These are phyloP conservation scores for Chaetomiaceae sp. DNA, from an alignment of 2,329 filamentous ascomycete genomes.

Conservation along the genomic window DNA sequence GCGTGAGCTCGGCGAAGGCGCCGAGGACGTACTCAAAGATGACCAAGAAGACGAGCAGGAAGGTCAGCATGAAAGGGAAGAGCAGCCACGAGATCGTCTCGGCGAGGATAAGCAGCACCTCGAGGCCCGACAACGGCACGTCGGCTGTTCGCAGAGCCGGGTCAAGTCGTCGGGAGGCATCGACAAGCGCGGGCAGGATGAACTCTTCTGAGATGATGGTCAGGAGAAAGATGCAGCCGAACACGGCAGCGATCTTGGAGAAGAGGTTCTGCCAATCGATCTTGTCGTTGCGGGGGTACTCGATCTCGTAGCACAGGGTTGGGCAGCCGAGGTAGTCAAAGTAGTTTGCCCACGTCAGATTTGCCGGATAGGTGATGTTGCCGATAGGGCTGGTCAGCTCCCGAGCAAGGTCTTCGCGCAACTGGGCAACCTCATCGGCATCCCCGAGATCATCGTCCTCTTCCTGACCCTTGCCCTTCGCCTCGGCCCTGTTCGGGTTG, in stretches of 20 bases:
- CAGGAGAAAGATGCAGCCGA: constrained; percentile 93
- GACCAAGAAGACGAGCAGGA: constrained; percentile 91
- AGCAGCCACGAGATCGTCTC: constrained; percentile 88
- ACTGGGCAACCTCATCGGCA: constrained; percentile 52
- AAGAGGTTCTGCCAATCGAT: constrained; percentile 76
- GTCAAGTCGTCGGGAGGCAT: constrained; percentile 55
- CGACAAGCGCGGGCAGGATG: constrained; percentile 80
- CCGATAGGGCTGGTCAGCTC: constrained; percentile 90
- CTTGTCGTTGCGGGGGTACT: constrained; percentile 76
- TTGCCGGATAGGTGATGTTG: constrained; percentile 81
- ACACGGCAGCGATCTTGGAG: constrained; percentile 81
- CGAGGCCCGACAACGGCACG: constrained; percentile 40
- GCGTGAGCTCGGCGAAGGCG: constrained; percentile 88
- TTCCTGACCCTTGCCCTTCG: constrained; percentile 21
- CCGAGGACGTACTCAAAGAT: constrained; percentile 97
- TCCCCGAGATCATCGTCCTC: constrained; percentile 31
- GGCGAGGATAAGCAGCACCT: constrained; percentile 71
- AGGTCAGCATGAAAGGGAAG: constrained; percentile 95
- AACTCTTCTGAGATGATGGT: constrained; percentile 91
- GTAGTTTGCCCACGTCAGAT: constrained; percentile 78
- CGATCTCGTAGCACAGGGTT: constrained; percentile 94
- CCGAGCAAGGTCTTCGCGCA: constrained; percentile 80
- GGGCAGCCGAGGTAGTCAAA: constrained; percentile 84
- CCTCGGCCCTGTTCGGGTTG: constrained; percentile 25
- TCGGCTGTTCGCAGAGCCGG: constrained; percentile 29